phyloP scores from a whole-genome alignment of 2,329 filamentous ascomycete species.

The Monosporascus ibericus region DNA sequence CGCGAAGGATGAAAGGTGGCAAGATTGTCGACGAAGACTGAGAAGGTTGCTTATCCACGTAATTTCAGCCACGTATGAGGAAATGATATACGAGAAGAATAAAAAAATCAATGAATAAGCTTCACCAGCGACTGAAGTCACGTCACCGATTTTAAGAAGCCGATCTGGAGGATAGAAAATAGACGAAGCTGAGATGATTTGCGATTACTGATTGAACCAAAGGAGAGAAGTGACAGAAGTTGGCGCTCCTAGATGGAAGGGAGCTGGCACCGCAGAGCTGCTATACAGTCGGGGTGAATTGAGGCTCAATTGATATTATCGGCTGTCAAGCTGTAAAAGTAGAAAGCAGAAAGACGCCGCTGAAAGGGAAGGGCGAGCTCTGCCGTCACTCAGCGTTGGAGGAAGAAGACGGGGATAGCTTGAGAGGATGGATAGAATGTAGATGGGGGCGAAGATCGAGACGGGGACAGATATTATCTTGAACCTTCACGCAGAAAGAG shows the following conservation, averaged over 20 bases:
- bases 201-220: background rate
- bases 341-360: no score
- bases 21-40: no score
- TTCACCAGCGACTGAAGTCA: no score
- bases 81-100: no score
- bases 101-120: no score
- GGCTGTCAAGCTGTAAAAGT: background rate
- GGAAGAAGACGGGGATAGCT: no score
- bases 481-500: background rate
- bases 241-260: background rate
- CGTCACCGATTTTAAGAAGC: background rate
- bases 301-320: background rate
- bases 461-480: background rate
- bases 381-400: no score
- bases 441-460: background rate
- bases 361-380: no score
- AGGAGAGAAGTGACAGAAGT: background rate
- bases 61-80: no score
- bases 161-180: background rate
- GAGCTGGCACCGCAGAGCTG: background rate
- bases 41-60: no score
- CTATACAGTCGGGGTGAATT: background rate
- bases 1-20: no score
- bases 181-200: background rate
- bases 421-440: no score